Conservation (phyloP, 768 basidiomycete genomes). For the Suillus plorans region DNA sequence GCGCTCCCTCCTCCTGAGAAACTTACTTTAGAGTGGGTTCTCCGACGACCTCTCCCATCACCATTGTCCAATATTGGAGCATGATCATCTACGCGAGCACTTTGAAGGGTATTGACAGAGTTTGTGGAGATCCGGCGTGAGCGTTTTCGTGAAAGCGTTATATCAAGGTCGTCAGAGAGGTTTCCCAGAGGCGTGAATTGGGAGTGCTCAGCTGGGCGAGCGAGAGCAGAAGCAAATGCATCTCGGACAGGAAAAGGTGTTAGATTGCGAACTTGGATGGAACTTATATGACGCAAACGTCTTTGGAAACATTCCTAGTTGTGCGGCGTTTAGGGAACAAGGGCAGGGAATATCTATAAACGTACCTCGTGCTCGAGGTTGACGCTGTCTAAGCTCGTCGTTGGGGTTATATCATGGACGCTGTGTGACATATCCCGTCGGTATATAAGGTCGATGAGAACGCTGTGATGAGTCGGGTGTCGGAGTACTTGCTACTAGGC, state of each 20-base stretch:
- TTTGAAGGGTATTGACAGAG: conserved; percentile 51
- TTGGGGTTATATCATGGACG: conserved; percentile 15
- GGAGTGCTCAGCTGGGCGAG: conserved; percentile 61
- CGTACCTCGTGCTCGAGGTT: background rate
- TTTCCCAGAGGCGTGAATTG: conserved; percentile 59
- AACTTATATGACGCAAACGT: conserved; percentile 71
- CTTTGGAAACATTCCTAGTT: conserved; percentile 42
- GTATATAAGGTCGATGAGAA: background rate
- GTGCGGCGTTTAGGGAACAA: background rate
- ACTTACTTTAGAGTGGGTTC: conserved; percentile 47
- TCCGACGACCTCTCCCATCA: conserved; percentile 40
- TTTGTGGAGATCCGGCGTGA: conserved; percentile 59
- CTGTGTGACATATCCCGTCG: conserved; percentile 20
- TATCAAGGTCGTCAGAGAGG: conserved; percentile 69
- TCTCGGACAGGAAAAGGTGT: conserved; percentile 85
- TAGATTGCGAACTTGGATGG: conserved; percentile 75
- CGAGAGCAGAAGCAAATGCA: conserved; percentile 66
- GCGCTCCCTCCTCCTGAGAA: conserved; percentile 29
- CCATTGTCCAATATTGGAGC: conserved; percentile 24
- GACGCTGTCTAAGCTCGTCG: conserved; percentile 10
- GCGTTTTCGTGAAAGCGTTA: conserved; percentile 56
- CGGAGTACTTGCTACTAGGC: background rate
- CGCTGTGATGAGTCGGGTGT: conserved; percentile 3
- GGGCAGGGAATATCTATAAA: background rate
- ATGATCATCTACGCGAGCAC: conserved; percentile 46